Conservation (phyloP, 1,284 basidiomycete species). For the Vanrija sp. region DNA sequence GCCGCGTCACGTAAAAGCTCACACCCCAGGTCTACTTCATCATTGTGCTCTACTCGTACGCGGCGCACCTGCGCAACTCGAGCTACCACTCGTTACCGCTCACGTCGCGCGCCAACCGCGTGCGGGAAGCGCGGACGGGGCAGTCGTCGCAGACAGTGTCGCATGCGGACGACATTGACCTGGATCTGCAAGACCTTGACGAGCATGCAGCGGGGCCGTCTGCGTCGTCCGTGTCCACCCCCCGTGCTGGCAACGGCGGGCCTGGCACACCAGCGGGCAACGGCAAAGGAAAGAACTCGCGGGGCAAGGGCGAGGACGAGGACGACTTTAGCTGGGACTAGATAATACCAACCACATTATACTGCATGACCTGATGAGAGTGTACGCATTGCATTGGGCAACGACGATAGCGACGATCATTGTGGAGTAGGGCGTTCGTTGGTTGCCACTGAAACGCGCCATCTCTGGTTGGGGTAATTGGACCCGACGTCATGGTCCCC, state of each 20-base stretch:
- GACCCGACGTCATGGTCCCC: not conserved
- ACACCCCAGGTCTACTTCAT: slow-evolving; percentile 80
- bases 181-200: slow-evolving; percentile 3
- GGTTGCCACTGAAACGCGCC: too few species aligned
- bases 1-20: not conserved
- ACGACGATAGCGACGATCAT: too few species aligned
- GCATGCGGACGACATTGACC: slow-evolving; percentile 3
- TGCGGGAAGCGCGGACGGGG: not conserved
- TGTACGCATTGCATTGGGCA: not conserved
- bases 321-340: slow-evolving; percentile 39
- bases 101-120: slow-evolving; percentile 31
- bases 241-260: not conserved
- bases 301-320: slow-evolving; percentile 14
- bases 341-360: not conserved
- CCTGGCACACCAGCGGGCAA: not conserved
- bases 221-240: too few species aligned
- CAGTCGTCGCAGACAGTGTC: slow-evolving; percentile 1
- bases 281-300: slow-evolving; percentile 6
- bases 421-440: too few species aligned
- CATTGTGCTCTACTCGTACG: slow-evolving; percentile 86
- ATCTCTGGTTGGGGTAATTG: not conserved
- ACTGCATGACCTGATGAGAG: not conserved
- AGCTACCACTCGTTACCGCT: slow-evolving; percentile 80
- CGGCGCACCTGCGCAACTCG: slow-evolving; percentile 83
- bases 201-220: not conserved